A percentile compares a stretch with the other conserved stretches of the same genome.
These are phyloP conservation scores for Zea luxurians DNA, from an alignment of 176 grass and related monocot species.

Conservation along the genomic window DNA sequence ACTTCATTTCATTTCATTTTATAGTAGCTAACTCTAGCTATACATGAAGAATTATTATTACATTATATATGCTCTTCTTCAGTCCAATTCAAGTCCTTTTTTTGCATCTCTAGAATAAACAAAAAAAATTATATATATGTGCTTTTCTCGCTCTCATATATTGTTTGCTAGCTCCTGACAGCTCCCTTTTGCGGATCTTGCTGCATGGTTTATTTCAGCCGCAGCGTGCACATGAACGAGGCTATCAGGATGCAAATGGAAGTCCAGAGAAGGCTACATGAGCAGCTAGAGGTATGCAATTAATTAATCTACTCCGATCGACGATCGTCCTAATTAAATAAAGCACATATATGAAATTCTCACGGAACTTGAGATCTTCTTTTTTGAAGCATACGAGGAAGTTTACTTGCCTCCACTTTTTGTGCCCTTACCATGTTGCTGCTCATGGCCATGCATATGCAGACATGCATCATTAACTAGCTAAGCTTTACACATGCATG, in stretches of 20 bases:
- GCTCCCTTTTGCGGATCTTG: constrained; percentile 24
- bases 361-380: constrained; percentile 40
- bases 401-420: constrained; percentile 48
- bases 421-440: constrained; percentile 20
- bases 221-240: constrained; percentile 75
- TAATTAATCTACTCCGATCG: no score
- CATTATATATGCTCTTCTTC: background rate
- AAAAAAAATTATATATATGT: background rate
- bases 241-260: constrained; percentile 93
- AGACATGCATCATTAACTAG: background rate
- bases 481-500: background rate
- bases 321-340: background rate
- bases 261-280: constrained; percentile 90
- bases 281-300: constrained; percentile 77
- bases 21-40: background rate
- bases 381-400: constrained; percentile 39
- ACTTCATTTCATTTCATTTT: background rate
- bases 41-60: background rate
- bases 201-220: constrained; percentile 45
- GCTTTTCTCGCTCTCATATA: background rate
- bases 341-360: constrained; percentile 36
- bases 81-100: constrained; percentile 25
- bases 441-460: background rate
- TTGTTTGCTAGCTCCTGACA: background rate
- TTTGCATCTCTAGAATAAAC: background rate